Evolutionary conservation across 73 alveolate genomes (phyloP).

Genomic region (Paramecium tetraurelia): DNA sequence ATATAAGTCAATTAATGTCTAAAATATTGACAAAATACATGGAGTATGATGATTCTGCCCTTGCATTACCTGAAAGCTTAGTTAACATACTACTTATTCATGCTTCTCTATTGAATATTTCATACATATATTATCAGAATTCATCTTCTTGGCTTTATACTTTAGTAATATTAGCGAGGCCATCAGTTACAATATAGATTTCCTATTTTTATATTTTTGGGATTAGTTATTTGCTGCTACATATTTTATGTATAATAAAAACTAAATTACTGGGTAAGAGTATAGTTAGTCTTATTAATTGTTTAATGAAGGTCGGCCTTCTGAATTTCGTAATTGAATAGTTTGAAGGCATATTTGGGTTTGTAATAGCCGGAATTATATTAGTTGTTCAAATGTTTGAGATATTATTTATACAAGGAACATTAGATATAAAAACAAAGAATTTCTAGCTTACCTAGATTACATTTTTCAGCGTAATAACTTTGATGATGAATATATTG

Average conservation of each 20-base stretch:
- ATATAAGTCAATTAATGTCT: not conserved
- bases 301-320: not conserved
- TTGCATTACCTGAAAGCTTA: not conserved
- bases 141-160: not conserved
- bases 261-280: not conserved
- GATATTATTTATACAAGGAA: not conserved
- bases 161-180: not conserved
- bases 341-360: not conserved
- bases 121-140: not conserved
- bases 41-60: not conserved
- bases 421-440: not conserved
- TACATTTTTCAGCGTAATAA: not conserved
- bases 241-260: not conserved
- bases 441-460: not conserved
- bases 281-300: not conserved
- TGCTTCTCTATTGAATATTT: not conserved
- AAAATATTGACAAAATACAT: not conserved
- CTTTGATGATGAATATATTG: not conserved
- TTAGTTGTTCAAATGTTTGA: not conserved
- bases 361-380: not conserved
- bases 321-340: not conserved
- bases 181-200: not conserved
- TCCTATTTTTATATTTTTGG: not conserved
- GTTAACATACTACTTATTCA: not conserved
- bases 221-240: not conserved